Evolutionary conservation across 805 yeast genomes (phyloP), one percentile per base, ranked within the genome.

Genomic region (Saccharomycopsis capsularis): DNA sequence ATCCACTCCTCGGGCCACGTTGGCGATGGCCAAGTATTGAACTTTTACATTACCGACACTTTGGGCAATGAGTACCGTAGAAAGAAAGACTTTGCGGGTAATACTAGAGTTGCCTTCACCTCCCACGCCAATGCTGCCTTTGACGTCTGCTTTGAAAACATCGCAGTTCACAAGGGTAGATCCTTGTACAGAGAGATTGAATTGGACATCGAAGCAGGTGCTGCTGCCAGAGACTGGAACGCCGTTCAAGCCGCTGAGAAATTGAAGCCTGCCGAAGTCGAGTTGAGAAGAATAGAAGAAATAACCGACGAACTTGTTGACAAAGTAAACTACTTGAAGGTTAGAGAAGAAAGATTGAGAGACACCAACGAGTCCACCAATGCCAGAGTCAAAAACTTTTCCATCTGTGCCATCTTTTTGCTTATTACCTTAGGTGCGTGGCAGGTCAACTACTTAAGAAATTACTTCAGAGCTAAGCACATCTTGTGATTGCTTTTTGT

Each of bases 141-240:
- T 63, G 99, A 93, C 67, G 78, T 93, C 48, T 93, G 99, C 67
- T 85, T 93, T 68, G 84, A 82, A 52, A 91, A 93, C 66, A 64
- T 71, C 44, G 54, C 57, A 23, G 62, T 64, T 19, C 63, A 63
- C 53, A 64, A 67, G 48, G 74, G 75, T 24, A 69, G 71, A 41
- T 63, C 71, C 27, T 59, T 75, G 57, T 64, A 69, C 52, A 82
- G 98, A 66, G 82, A 82, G 46, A 71, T 93, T 58, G 96, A 89
- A 61, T 71, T 93, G 60, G 97, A 90, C 56, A 82, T 93, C 52
- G 98, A 93, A 66, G 81, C 89, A 54, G 99, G 99, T 40, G 86
- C 97, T 45, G 86, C 89, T 60, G 99, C 98, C 38, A 83, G 98
- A 67, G 98, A 93, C 69, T 93, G 98, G 97, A 88, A 89, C 63